phyloP scores from a whole-genome alignment of 345 rosid genomes.

The Dipteronia sinensis region DNA sequence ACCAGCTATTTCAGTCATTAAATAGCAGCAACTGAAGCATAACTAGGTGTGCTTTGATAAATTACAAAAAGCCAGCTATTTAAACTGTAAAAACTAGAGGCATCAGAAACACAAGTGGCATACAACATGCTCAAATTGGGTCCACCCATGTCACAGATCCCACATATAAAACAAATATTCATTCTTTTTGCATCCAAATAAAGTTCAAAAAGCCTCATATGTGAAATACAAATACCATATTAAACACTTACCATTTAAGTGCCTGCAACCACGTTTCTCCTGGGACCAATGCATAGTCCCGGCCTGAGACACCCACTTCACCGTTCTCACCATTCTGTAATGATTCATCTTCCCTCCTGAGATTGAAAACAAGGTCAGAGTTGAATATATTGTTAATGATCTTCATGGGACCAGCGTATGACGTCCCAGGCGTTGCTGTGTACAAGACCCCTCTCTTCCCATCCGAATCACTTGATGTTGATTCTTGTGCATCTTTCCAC shows the following conservation, averaged over 20 bases:
- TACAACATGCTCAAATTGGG: neutral
- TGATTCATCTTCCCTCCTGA: conserved; percentile 71
- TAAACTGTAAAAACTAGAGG: neutral
- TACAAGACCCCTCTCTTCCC: conserved; percentile 68
- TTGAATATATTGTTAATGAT: conserved; percentile 83
- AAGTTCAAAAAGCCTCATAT: neutral
- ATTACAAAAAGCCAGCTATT: neutral
- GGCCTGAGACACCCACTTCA: conserved; percentile 81
- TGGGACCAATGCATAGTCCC: conserved; percentile 90
- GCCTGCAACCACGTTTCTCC: conserved; percentile 97
- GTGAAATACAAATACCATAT: conserved; percentile 8
- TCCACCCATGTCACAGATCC: neutral
- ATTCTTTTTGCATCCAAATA: neutral
- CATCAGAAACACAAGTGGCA: conserved; percentile 12
- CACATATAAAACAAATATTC: neutral
- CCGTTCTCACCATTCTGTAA: conserved; percentile 52
- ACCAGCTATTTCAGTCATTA: neutral
- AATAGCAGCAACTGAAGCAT: neutral
- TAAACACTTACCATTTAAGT: conserved; percentile 69
- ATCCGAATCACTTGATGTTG: conserved; percentile 45
- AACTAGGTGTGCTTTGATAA: neutral
- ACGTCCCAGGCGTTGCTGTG: conserved; percentile 60
- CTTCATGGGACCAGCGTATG: conserved; percentile 89
- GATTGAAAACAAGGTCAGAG: conserved; percentile 74
- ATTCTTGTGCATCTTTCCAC: conserved; percentile 88